Evolutionary conservation across 352 stramenopile genomes (phyloP).

Genomic region (Phytophthora quininea): DNA sequence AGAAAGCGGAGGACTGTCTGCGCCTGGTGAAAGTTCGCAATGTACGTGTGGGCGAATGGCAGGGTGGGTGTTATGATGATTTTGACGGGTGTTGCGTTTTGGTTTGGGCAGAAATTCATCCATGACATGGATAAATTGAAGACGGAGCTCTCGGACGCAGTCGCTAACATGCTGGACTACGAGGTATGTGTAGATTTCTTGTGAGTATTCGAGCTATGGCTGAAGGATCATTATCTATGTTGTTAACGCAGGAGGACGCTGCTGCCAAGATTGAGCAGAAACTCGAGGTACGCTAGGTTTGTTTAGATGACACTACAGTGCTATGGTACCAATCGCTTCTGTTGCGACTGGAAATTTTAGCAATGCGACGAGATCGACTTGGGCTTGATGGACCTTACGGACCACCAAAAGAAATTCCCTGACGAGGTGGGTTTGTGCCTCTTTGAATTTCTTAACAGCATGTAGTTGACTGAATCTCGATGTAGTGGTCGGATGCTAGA

Average conservation of each 20-base stretch:
- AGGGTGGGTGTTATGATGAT: not conserved
- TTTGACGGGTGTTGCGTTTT: constrained; percentile 9
- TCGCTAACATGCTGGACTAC: constrained; percentile 65
- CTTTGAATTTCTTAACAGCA: not conserved
- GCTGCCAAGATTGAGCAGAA: constrained; percentile 73
- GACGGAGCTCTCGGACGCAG: constrained; percentile 48
- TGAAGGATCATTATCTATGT: not conserved
- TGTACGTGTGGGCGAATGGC: constrained; percentile 43
- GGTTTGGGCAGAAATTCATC: constrained; percentile 66
- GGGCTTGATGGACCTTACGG: constrained; percentile 68
- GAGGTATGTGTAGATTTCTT: constrained; percentile 42
- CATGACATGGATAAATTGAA: constrained; percentile 59
- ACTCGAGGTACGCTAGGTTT: constrained; percentile 55
- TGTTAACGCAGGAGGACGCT: constrained; percentile 48
- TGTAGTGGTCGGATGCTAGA: constrained; percentile 67
- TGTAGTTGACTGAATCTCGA: not conserved
- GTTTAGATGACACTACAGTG: too few relatives aligned
- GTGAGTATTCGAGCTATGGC: too few relatives aligned
- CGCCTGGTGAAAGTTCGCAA: constrained; percentile 80
- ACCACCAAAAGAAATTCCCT: constrained; percentile 70
- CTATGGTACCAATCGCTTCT: too few relatives aligned
- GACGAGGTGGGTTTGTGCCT: constrained; percentile 55
- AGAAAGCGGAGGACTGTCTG: constrained; percentile 67
- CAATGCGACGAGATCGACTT: constrained; percentile 88
- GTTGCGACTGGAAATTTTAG: constrained; percentile 20